phyloP scores from a whole-genome alignment of 345 rosid genomes.

The Cochlearia excelsa region DNA sequence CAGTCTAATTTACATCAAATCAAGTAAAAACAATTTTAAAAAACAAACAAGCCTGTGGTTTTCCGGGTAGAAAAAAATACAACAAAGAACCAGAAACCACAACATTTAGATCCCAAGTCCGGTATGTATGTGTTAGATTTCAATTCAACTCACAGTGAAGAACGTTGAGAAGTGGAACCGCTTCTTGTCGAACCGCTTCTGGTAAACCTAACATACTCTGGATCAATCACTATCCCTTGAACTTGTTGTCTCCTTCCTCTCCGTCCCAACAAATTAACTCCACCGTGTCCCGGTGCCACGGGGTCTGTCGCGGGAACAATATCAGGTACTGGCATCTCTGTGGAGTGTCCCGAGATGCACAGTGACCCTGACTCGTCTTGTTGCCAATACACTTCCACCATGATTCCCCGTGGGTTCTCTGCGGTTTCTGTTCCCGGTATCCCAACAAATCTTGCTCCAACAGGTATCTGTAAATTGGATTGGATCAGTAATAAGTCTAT shows the following conservation, averaged over 20 bases:
- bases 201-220: slow-evolving; percentile 36
- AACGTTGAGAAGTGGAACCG: slow-evolving; percentile 34
- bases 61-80: too few relatives aligned
- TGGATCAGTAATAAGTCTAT: slow-evolving; percentile 4
- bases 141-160: slow-evolving; percentile 30
- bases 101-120: slow-evolving; percentile 3
- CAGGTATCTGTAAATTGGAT: slow-evolving; percentile 59
- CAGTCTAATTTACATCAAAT: too few relatives aligned
- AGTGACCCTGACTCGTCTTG: slow-evolving; percentile 85
- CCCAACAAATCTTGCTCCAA: slow-evolving; percentile 72
- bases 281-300: slow-evolving; percentile 23
- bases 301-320: slow-evolving; percentile 35
- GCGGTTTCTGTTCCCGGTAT: slow-evolving; percentile 62
- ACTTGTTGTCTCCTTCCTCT: slow-evolving; percentile 41
- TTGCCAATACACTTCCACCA: slow-evolving; percentile 93
- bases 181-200: slow-evolving; percentile 32
- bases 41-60: too few relatives aligned
- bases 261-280: slow-evolving; percentile 33
- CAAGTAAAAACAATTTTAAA: too few relatives aligned
- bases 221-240: slow-evolving; percentile 60
- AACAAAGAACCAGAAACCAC: slow-evolving; percentile 5
- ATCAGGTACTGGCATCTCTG: slow-evolving; percentile 63
- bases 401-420: slow-evolving; percentile 64
- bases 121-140: slow-evolving; percentile 15
- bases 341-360: slow-evolving; percentile 76